Evolutionary conservation across 1,139 yeast species (phyloP).

Genomic region (Suhomyces wounanorum): DNA sequence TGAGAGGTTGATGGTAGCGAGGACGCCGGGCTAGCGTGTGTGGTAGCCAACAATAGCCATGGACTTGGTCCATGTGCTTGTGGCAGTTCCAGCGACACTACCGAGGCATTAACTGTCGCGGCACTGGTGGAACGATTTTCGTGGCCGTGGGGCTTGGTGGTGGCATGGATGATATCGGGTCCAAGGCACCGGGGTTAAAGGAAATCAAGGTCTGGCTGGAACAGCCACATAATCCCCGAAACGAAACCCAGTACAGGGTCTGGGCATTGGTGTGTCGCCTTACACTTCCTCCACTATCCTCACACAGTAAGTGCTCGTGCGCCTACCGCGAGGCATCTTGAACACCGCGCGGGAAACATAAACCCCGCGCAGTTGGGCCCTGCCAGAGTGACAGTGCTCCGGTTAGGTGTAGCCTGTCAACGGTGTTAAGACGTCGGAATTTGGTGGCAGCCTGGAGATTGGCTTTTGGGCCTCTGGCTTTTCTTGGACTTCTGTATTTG

Average conservation of each 20-base stretch:
- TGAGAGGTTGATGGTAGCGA: neutral
- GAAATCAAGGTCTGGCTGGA: too few species aligned
- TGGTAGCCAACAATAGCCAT: neutral
- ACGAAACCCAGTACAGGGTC: too few species aligned
- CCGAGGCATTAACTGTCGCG: neutral
- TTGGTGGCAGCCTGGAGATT: neutral
- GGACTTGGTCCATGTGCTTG: neutral
- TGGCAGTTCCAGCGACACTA: neutral
- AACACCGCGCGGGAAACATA: neutral
- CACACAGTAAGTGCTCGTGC: neutral
- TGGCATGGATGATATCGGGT: neutral
- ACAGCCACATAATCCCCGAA: too few species aligned
- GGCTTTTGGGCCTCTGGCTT: too few species aligned
- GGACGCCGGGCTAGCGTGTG: neutral
- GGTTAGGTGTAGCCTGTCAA: neutral
- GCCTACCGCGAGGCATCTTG: neutral
- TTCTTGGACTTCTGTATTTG: too few species aligned
- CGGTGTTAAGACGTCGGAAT: neutral
- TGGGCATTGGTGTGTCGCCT: neutral
- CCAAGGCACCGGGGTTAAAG: neutral
- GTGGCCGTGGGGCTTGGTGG: neutral
- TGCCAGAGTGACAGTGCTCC: too few species aligned
- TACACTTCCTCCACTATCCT: too few species aligned
- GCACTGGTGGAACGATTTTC: neutral
- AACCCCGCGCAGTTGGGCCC: neutral